Evolutionary conservation across 1,139 yeast genomes (phyloP), one percentile per base, ranked within the genome.

Genomic region (Pichia sp.): DNA sequence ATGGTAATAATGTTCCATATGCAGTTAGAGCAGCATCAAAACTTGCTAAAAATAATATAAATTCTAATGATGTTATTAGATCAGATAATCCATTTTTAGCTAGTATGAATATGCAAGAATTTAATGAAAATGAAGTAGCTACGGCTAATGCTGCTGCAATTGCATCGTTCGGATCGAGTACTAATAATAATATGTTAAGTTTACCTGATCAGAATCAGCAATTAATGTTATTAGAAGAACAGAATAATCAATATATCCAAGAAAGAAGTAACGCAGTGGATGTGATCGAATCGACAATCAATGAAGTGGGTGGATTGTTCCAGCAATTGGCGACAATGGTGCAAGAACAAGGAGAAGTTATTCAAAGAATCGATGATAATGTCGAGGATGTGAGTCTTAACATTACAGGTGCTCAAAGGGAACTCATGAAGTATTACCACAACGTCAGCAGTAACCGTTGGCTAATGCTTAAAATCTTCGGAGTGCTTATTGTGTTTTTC

Each of bases 301-400:
- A 90, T 59, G 98, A 92, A 64, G 95, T 92, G 37, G 99, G 99
- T 29, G 86, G 87, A 46, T 74, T 92, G 53, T 92, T 94, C 67
- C 94, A 87, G 56, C 98, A 92, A 65, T 73, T 92, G 57, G 96
- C 97, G 3, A 85, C 95, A 2, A 90, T 92, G 97, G 97, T 92
- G 11, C 90, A 87, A 51, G 98, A 94, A 64, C 99, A 92, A 66
- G 94, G 97, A 37, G 98, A 92, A 58, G 86, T 84, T 27, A 92
- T 92, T 47, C 98, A 92, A 63, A 73, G 97, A 59, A 92, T 92
- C 52, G 98, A 94, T 65, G 89, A 83, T 47, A 90, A 92, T 61
- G 95, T 95, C 4, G 97, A 90, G 55, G 97, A 94, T 58, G 87
- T 92, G 42, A 80, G 87, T 56, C 63, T 90, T 60, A 92, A 90